Evolutionary conservation across 139 green algal species (phyloP), one percentile per base, ranked within the genome.

Genomic region (Picochlorum sp.): DNA sequence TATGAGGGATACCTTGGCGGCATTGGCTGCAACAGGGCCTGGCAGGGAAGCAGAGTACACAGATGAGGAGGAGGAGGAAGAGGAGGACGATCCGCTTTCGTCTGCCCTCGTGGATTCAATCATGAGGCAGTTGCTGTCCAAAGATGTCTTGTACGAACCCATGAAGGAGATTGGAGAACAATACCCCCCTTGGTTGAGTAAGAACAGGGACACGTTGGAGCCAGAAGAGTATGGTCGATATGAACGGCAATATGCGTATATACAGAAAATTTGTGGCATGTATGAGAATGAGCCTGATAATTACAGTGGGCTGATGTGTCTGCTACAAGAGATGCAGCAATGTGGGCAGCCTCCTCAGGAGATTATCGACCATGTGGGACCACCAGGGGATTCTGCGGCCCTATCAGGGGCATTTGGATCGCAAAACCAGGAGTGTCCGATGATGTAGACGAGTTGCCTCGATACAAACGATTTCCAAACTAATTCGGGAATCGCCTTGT

Each of bases 281-380:
- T 94, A 94, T 60, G 87, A 95, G 34, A 51, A 30, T 1, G 66
- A 84, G 10, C 76, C 85, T 2, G 57, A 69, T 4, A 82, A 94
- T 65, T 90, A 79, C 24, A 23, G 52, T 15, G 54, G 69, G 41
- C 73, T 95, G 5, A 73, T 91, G 50, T 58, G 77, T 14, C 67
- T 91, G n/a, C 75, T 95, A 28, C 84, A 94, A 66, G 49, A 89
- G 81, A 92, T 94, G 87, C 87, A 94, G 61, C 75, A 76, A 13
- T 85, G 83, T 57, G 87, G 87, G 23, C 76, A 90, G 64, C 87
- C 87, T 6, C 87, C 87, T 5, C 63, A 81, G 30, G 87, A 88
- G 16, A 94, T 94, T 62, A 85, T 94, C 61, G 68, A 87, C 24
- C 86, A 94, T 56, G 80, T 94, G 73, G 74, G 77, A 9, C 79